Evolutionary conservation across 2,329 filamentous ascomycete genomes (phyloP).

Genomic region (Ophiosphaerella korrae): DNA sequence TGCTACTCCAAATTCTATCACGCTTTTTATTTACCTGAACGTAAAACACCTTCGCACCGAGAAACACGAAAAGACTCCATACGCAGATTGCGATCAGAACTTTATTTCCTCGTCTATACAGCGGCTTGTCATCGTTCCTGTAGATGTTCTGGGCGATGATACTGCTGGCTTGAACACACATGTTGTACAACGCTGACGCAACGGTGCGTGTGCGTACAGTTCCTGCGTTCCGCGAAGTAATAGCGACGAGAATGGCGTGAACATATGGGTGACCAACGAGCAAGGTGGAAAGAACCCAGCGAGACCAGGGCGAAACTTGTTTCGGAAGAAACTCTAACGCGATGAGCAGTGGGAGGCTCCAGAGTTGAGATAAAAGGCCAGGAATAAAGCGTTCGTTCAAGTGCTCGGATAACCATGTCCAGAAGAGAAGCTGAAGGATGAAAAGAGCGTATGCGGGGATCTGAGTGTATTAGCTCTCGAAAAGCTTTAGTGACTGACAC

Average conservation of each 20-base stretch:
- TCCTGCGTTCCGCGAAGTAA: conserved; percentile 50
- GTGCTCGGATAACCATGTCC: conserved; percentile 57
- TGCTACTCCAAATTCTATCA: conserved; percentile 35
- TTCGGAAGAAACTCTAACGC: conserved; percentile 42
- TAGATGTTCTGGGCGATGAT: conserved; percentile 56
- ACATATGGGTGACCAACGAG: conserved; percentile 52
- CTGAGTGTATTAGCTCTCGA: conserved; percentile 14
- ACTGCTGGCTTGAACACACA: conserved; percentile 39
- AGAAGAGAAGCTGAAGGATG: conserved; percentile 55
- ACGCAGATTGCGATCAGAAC: conserved; percentile 58
- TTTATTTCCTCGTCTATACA: conserved; percentile 61
- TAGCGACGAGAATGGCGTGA: conserved; percentile 52
- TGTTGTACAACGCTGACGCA: conserved; percentile 52
- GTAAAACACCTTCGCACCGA: conserved; percentile 61
- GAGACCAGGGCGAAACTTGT: conserved; percentile 43
- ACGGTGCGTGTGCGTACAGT: conserved; percentile 52
- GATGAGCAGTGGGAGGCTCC: conserved; percentile 47
- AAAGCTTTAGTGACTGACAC: neutral
- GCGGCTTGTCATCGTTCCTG: conserved; percentile 55
- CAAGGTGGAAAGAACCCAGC: conserved; percentile 46
- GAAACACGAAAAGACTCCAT: conserved; percentile 57
- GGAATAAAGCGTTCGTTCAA: conserved; percentile 59
- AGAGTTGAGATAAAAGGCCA: conserved; percentile 47
- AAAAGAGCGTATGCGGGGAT: conserved; percentile 55
- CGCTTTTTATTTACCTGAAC: conserved; percentile 54